Conservation (phyloP, 2,329 filamentous ascomycete species). For the Venturia pyrina region DNA sequence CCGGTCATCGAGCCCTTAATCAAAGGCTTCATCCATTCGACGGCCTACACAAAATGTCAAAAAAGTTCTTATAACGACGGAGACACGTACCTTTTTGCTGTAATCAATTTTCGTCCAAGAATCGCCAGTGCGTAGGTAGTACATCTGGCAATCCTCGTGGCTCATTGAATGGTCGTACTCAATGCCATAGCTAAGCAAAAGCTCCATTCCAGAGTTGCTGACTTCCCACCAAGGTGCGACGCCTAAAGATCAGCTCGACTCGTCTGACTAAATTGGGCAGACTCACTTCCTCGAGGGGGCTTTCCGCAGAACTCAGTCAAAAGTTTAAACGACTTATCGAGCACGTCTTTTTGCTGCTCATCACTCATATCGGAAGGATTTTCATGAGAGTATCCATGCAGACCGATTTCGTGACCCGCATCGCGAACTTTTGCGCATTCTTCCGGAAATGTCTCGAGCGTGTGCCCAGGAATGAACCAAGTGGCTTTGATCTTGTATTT, state of each 20-base stretch:
- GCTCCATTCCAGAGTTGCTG: constrained; percentile 54
- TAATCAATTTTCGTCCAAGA: constrained; percentile 62
- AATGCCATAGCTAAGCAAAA: constrained; percentile 56
- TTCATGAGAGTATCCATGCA: constrained; percentile 65
- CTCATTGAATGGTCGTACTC: constrained; percentile 61
- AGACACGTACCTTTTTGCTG: constrained; percentile 33
- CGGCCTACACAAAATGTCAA: constrained; percentile 25
- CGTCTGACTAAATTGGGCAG: background rate
- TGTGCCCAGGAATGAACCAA: constrained; percentile 52
- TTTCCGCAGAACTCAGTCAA: constrained; percentile 60
- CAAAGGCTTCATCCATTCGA: constrained; percentile 58
- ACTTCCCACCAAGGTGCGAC: constrained; percentile 71
- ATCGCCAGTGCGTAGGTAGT: constrained; percentile 54
- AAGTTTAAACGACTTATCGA: constrained; percentile 64
- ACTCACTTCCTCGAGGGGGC: constrained; percentile 52
- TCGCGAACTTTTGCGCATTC: constrained; percentile 52
- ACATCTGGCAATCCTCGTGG: constrained; percentile 55
- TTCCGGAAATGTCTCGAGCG: constrained; percentile 56
- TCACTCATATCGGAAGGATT: constrained; percentile 62
- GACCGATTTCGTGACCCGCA: constrained; percentile 54
- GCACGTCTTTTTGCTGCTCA: constrained; percentile 65
- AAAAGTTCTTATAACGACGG: background rate
- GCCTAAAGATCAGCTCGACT: background rate
- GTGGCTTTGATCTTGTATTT: constrained; percentile 64
- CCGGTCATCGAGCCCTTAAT: constrained; percentile 50